phyloP scores from a whole-genome alignment of 768 basidiomycete species.

The Guyanaporus albipodus region DNA sequence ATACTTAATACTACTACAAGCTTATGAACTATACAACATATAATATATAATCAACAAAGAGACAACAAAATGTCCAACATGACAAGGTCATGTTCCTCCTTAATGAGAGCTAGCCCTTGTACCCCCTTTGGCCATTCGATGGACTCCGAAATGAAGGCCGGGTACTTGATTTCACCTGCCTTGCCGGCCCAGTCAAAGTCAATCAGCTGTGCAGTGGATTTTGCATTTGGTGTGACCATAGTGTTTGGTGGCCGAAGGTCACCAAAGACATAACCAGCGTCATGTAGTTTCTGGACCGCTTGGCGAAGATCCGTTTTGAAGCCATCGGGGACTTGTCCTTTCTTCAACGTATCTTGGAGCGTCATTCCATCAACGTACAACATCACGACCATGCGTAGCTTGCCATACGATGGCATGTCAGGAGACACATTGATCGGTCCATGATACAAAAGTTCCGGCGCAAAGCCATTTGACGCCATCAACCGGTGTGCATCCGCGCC shows the following conservation, averaged over 20 bases:
- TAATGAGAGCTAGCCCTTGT: not conserved
- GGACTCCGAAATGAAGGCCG: not conserved
- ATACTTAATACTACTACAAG: too few relatives aligned
- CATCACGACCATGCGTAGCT: slow-evolving; percentile 38
- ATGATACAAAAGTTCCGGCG: slow-evolving; percentile 32
- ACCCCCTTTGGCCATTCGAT: slow-evolving; percentile 1
- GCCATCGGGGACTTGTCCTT: not conserved
- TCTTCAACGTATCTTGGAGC: not conserved
- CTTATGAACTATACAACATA: too few relatives aligned
- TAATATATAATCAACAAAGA: too few relatives aligned
- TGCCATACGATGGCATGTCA: slow-evolving; percentile 13
- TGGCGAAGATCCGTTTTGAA: slow-evolving; percentile 19
- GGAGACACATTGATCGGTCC: slow-evolving; percentile 13
- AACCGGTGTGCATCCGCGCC: slow-evolving; percentile 29
- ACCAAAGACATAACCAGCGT: slow-evolving; percentile 34
- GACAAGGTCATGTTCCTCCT: slow-evolving; percentile 8
- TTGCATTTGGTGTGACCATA: slow-evolving; percentile 18
- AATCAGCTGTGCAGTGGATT: not conserved
- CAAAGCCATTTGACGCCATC: slow-evolving; percentile 26
- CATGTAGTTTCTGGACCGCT: slow-evolving; percentile 26
- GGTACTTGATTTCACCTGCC: slow-evolving; percentile 2
- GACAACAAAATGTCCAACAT: slow-evolving; percentile 19
- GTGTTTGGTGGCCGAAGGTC: slow-evolving; percentile 36
- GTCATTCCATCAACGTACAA: slow-evolving; percentile 28
- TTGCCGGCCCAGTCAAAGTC: slow-evolving; percentile 9